Conservation (phyloP, 2,329 filamentous ascomycete genomes). For the Diatrype stigma region DNA sequence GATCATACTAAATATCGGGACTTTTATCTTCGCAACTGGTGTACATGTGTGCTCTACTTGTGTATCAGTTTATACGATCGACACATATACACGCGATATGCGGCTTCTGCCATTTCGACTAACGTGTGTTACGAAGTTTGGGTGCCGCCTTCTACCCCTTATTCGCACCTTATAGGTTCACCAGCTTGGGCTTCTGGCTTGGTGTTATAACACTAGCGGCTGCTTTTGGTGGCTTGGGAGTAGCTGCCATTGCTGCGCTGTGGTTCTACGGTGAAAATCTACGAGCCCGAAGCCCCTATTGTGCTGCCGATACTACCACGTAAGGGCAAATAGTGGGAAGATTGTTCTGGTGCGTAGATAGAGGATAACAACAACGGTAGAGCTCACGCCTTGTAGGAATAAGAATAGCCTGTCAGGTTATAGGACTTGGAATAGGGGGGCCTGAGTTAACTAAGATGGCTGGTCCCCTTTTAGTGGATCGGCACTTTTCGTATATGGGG, state of each 20-base stretch:
- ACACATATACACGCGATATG: not conserved
- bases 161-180: not conserved
- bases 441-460: no score
- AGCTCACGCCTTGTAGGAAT: no score
- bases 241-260: not conserved
- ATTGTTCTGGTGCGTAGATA: no score
- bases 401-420: no score
- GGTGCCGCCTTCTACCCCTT: not conserved
- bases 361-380: no score
- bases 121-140: not conserved
- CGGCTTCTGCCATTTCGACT: not conserved
- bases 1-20: no score
- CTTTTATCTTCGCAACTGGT: not conserved
- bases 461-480: no score
- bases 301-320: not conserved
- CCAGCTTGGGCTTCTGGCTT: not conserved
- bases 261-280: not conserved
- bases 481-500: no score
- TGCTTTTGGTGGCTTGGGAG: not conserved
- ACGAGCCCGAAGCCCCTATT: not conserved
- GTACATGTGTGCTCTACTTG: not conserved
- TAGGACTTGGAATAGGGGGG: no score
- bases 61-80: not conserved
- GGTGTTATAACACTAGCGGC: not conserved
- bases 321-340: no score